Percentiles rank a stretch among this genome's conserved stretches.
phyloP scores from a whole-genome alignment of 108 stramenopile genomes.

The Aurantiochytrium sp. region DNA sequence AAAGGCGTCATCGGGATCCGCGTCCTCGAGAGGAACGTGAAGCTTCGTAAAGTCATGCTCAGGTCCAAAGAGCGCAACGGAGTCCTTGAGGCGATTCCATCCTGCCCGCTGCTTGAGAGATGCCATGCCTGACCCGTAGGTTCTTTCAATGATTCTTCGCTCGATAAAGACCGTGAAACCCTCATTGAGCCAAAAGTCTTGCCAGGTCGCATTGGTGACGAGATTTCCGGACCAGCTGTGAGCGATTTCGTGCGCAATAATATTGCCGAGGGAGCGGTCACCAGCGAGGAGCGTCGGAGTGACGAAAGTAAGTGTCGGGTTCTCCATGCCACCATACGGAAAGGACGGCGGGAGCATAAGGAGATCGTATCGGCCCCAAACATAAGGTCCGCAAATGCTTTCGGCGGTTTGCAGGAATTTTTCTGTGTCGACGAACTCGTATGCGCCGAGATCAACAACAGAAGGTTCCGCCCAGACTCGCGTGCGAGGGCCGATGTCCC shows the following conservation, averaged over 20 bases:
- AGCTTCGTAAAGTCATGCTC: slow-evolving; percentile 51
- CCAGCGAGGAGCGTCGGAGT: slow-evolving; percentile 89
- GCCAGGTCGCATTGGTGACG: slow-evolving; percentile 85
- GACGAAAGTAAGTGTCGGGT: slow-evolving; percentile 80
- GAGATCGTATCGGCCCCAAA: slow-evolving; percentile 87
- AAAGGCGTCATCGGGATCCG: slow-evolving; percentile 93
- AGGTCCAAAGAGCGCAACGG: slow-evolving; percentile 43
- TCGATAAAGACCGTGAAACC: slow-evolving; percentile 96
- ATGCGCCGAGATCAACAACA: slow-evolving; percentile 76
- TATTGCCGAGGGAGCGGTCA: slow-evolving; percentile 82
- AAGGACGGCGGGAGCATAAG: slow-evolving; percentile 89
- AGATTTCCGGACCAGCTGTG: slow-evolving; percentile 92
- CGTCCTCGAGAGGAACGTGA: slow-evolving; percentile 67
- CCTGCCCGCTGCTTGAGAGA: slow-evolving; percentile 71
- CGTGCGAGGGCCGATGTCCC: slow-evolving; percentile 67
- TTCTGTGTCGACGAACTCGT: slow-evolving; percentile 88
- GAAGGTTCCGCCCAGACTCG: slow-evolving; percentile 85
- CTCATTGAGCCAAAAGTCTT: slow-evolving; percentile 94
- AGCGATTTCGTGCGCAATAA: slow-evolving; percentile 81
- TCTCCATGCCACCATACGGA: slow-evolving; percentile 96
- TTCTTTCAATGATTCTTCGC: slow-evolving; percentile 73
- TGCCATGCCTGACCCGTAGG: slow-evolving; percentile 43
- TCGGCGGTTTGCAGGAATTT: slow-evolving; percentile 79
- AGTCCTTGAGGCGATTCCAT: slow-evolving; percentile 59
- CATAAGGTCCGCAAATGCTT: slow-evolving; percentile 61